Evolutionary conservation across 768 basidiomycete species (phyloP).

Genomic region (Leucocoprinus sp.): DNA sequence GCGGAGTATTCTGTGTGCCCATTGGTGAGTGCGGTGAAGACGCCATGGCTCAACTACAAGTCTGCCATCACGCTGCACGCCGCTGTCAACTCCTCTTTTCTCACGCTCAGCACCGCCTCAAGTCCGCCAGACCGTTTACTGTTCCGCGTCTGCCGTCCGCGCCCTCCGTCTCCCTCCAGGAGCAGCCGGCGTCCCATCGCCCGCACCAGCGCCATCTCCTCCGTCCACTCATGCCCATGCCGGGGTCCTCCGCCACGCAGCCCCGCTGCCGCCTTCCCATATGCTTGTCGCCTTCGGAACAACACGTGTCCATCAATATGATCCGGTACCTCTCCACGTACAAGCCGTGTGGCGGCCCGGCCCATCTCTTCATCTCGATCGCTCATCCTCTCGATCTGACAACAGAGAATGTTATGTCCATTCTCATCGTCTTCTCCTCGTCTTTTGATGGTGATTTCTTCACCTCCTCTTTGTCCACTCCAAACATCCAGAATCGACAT

Average conservation of each 20-base stretch:
- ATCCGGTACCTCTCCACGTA: constrained; percentile 31
- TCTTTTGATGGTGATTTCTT: constrained; percentile 1
- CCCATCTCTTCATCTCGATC: constrained; percentile 43
- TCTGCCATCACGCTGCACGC: constrained; percentile 13
- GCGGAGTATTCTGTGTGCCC: constrained; percentile 28
- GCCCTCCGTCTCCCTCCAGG: constrained; percentile 24
- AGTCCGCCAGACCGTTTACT: constrained; percentile 34
- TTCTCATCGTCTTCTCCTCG: constrained; percentile 43
- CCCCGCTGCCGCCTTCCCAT: constrained; percentile 33
- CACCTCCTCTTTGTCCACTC: neutral
- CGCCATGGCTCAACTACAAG: too few relatives aligned
- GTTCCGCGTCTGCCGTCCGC: constrained; percentile 42
- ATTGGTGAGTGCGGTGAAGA: constrained; percentile 36
- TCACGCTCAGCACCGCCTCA: constrained; percentile 29
- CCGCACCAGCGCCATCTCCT: constrained; percentile 68
- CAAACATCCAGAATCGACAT: constrained; percentile 15
- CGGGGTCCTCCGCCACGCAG: neutral
- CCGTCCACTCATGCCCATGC: constrained; percentile 34
- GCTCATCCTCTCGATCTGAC: constrained; percentile 22
- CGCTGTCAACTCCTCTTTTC: constrained; percentile 10
- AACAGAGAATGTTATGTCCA: constrained; percentile 37
- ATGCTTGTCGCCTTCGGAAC: constrained; percentile 35
- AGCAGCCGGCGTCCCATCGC: constrained; percentile 38
- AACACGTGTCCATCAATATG: constrained; percentile 20
- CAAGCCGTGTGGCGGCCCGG: constrained; percentile 34